A percentile compares a stretch with the other conserved stretches of the same genome.
Conservation (phyloP, 805 yeast genomes). For the Nakazawaea siamensis region DNA sequence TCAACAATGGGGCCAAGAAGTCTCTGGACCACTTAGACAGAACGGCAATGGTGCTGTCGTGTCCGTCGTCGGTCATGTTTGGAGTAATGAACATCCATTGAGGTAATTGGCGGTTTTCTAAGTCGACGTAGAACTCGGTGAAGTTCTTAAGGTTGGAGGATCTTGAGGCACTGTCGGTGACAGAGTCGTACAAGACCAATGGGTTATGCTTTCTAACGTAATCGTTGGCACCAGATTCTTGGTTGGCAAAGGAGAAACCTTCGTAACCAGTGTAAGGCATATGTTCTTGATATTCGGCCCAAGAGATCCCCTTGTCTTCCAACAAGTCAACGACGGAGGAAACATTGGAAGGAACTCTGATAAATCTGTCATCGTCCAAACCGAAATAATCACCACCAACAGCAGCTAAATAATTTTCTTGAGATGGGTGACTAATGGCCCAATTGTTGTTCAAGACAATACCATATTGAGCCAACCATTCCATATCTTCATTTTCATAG, state of each 20-base stretch:
- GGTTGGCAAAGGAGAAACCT: slow-evolving; percentile 38
- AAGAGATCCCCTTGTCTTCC: slow-evolving; percentile 35
- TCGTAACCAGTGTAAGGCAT: slow-evolving; percentile 43
- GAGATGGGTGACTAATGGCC: slow-evolving; percentile 44
- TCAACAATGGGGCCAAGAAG: slow-evolving; percentile 35
- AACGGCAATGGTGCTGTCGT: slow-evolving; percentile 35
- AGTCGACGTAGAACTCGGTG: slow-evolving; percentile 33
- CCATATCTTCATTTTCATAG: slow-evolving; percentile 32
- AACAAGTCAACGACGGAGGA: slow-evolving; percentile 40
- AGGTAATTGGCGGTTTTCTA: slow-evolving; percentile 31
- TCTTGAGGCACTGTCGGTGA: slow-evolving; percentile 27
- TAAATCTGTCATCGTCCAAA: slow-evolving; percentile 36
- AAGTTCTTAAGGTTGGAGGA: slow-evolving; percentile 38
- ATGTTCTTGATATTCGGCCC: slow-evolving; percentile 49
- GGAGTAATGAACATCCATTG: slow-evolving; percentile 49
- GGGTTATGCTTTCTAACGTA: slow-evolving; percentile 49
- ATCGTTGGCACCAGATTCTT: slow-evolving; percentile 32
- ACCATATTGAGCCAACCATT: slow-evolving; percentile 34
- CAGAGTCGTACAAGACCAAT: slow-evolving; percentile 31
- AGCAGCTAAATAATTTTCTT: slow-evolving; percentile 44
- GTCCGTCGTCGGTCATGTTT: slow-evolving; percentile 46
- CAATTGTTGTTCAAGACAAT: slow-evolving; percentile 41
- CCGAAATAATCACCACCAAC: slow-evolving; percentile 46
- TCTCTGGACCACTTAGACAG: slow-evolving; percentile 38
- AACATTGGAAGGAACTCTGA: slow-evolving; percentile 34